These are phyloP conservation scores for Aegilops speltoides DNA, from an alignment of 176 grass and related monocot species.

Conservation along the genomic window DNA sequence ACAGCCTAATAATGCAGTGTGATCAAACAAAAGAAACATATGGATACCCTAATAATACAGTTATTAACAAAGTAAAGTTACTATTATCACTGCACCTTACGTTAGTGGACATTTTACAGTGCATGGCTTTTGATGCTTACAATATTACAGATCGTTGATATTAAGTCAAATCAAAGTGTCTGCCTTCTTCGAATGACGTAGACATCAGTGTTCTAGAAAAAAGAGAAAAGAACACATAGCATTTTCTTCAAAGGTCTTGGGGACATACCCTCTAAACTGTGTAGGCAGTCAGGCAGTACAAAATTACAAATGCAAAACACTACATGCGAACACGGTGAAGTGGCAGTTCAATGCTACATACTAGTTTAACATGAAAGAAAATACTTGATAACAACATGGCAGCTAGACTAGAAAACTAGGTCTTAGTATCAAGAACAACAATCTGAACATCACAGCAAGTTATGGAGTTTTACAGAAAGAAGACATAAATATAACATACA, in stretches of 20 bases:
- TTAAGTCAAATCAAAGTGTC: not conserved
- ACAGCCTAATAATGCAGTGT: not conserved
- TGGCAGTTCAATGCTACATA: not conserved
- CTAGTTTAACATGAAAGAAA: slow-evolving; percentile 1
- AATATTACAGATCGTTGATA: slow-evolving; percentile 9
- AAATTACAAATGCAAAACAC: not conserved
- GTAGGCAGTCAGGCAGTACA: not conserved
- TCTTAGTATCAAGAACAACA: slow-evolving; percentile 9
- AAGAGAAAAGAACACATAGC: not conserved
- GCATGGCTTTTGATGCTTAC: slow-evolving; percentile 7
- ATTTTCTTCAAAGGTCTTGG: not conserved
- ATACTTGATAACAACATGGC: not conserved
- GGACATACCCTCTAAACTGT: not conserved
- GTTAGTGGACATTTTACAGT: not conserved
- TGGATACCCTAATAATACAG: not conserved
- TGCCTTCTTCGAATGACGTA: not conserved
- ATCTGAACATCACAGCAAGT: not conserved
- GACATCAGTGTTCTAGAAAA: not conserved
- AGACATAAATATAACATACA: slow-evolving; percentile 1
- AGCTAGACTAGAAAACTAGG: slow-evolving; percentile 14
- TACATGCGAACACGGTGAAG: not conserved
- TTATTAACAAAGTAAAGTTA: slow-evolving; percentile 3
- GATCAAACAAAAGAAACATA: not conserved
- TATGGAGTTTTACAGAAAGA: slow-evolving; percentile 11
- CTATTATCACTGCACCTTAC: not conserved